Base-by-base conservation (phyloP, 495 filamentous ascomycete species). In the Annulohypoxylon nitens region DNA sequence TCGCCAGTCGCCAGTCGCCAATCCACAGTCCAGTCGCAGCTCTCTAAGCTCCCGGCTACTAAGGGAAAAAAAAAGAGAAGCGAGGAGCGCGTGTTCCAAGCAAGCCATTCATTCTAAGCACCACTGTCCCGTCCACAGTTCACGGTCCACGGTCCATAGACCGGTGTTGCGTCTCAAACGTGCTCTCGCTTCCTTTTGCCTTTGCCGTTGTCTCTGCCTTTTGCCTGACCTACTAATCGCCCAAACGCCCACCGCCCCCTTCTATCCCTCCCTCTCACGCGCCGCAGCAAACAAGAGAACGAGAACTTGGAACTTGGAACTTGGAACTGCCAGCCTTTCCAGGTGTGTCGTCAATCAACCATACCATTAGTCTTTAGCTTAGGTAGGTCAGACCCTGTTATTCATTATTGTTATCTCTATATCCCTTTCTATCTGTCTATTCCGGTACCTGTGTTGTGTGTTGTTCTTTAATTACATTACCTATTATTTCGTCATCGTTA, bases 361-460 rank as follows among this genome's bases (percentile, higher is more conserved):
- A 47, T 67, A 60, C 51, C 63, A 47, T 67, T 67, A 61, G 59
- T 61, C 30, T 67, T 60, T 69, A 64, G 64, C 60, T 75, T 66
- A 72, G 73, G 64, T 75, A 75, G 69, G 73, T 72, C 60, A 73
- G 60, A 71, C 64, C 67, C 43, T 67, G 50, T 71, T 65, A 63
- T 61, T n/a, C 16, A 45, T 7, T 58, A 16, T 70, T 30, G 14
- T n/a, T 48, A 50, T 61, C 33, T 53, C 30, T 69, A 34, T 36
- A 16, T 61, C 67, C 11, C 34, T 43, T 20, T 60, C 10, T 20
- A 11, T 58, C 6, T 60, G 51, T 59, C 37, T 39, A 41, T 61
- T 48, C 11, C 57, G 11, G 37, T 57, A 20, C 14, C 30, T 30
- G 5, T 14, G 55, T 45, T 23, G 14, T 12, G 33, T 6, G 33